Base-by-base conservation (phyloP, 768 basidiomycete species). In the Calvatia gigantea region DNA sequence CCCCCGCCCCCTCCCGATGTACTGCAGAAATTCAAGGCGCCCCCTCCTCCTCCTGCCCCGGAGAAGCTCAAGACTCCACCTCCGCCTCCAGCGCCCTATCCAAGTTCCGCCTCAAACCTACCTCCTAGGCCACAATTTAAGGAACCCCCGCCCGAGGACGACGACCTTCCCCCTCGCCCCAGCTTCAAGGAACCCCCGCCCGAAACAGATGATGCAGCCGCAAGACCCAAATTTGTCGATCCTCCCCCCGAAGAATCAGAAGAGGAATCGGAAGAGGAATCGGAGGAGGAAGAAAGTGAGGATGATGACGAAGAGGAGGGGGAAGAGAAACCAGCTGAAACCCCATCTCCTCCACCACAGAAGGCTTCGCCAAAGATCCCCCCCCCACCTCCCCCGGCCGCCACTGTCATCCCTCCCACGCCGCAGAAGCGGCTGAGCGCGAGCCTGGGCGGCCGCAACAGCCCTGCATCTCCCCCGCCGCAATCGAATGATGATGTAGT, bases 131-230 rank as follows among this genome's bases (percentile, higher is more conserved):
- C 62, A 69, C 32, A 51, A 7, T 89, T 86, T 69, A 86, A 75
- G 62, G 84, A 84, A 51, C 86, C 85, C 6, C 80, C 82, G 23
- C 82, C 82, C 3, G 86, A 86, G 69, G 60, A 69, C 23, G 81
- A 83, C 49, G 76, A 81, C 37, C 64, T 76, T 21, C 69, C 70
- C 9, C 69, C 70, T n/a, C 67, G 69, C 33, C 73, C 70, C 25
- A 62, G 61, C 0, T 88, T 87, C 21, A 45, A 44, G 21, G 56
- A 57, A 44, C 48, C 56, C n/a, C 31, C 50, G 1, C 43, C 46
- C 4, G 58, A 46, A 35, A 52, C 54, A 6, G 54, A 57, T 12
- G 61, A 55, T 29, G 2, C 21, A 9, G 45, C 54, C 32, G n/a
- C 25, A 39, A 50, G 54, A 50, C 59, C 44, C 53, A 57, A 29